Percentiles rank a stretch among this genome's conserved stretches.
Conservation (phyloP, 768 basidiomycete genomes). For the Macrolepiota albuminosa region DNA sequence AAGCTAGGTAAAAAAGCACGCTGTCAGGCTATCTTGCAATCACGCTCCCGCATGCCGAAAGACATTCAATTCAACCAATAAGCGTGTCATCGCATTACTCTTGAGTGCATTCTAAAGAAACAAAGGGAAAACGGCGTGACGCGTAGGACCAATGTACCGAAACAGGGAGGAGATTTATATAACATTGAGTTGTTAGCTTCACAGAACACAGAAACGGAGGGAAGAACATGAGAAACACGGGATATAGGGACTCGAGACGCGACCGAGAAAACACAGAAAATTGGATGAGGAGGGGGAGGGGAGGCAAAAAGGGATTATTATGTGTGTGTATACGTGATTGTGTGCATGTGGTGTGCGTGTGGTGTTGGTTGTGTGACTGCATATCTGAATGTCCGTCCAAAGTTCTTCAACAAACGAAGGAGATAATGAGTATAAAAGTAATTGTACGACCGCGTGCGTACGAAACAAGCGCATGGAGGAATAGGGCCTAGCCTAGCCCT, state of each 20-base stretch:
- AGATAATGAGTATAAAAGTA: slow-evolving; percentile 17
- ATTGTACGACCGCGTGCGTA: slow-evolving; percentile 18
- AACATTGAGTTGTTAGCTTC: slow-evolving; percentile 20
- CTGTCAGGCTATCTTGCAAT: too few species aligned
- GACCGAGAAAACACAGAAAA: slow-evolving; percentile 7
- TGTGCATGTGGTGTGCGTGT: slow-evolving; percentile 9
- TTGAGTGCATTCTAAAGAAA: slow-evolving; percentile 5
- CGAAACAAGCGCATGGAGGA: slow-evolving; percentile 14
- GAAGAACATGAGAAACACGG: slow-evolving; percentile 8
- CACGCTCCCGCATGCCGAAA: too few species aligned
- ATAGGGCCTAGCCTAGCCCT: slow-evolving; percentile 14
- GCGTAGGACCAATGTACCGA: not conserved
- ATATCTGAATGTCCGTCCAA: slow-evolving; percentile 29
- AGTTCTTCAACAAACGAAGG: slow-evolving; percentile 20
- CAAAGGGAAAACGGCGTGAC: not conserved
- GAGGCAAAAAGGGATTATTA: slow-evolving; percentile 11
- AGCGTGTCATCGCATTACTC: not conserved
- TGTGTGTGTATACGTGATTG: slow-evolving; percentile 14
- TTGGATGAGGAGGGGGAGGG: slow-evolving; percentile 17
- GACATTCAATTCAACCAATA: not conserved
- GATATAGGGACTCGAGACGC: slow-evolving; percentile 4
- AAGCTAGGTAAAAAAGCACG: too few species aligned
- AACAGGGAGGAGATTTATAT: slow-evolving; percentile 12
- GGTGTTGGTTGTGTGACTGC: slow-evolving; percentile 14
- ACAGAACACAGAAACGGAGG: slow-evolving; percentile 10